Evolutionary conservation across 2,329 filamentous ascomycete genomes (phyloP).

Genomic region (Geosmithia flava): DNA sequence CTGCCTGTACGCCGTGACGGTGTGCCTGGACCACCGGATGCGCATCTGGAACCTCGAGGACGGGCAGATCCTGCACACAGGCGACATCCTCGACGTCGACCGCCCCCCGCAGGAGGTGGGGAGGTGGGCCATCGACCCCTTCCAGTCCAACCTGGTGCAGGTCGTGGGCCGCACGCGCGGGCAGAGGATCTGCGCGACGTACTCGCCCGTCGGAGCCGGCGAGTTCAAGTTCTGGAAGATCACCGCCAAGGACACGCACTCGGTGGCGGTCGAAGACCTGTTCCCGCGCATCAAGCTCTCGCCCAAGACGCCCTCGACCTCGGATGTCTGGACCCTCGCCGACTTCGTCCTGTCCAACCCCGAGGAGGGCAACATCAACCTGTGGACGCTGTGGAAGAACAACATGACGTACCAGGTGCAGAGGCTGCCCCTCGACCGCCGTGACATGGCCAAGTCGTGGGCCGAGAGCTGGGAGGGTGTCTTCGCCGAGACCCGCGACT

Average conservation of each 20-base stretch:
- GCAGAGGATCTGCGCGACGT: slow-evolving; percentile 56
- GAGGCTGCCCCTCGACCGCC: slow-evolving; percentile 59
- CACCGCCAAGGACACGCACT: slow-evolving; percentile 52
- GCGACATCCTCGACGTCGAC: slow-evolving; percentile 63
- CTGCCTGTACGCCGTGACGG: slow-evolving; percentile 54
- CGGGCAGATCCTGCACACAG: slow-evolving; percentile 63
- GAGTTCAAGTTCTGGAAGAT: slow-evolving; percentile 89
- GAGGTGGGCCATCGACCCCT: slow-evolving; percentile 70
- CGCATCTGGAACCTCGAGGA: slow-evolving; percentile 82
- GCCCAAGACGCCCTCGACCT: slow-evolving; percentile 57
- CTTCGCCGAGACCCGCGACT: slow-evolving; percentile 43
- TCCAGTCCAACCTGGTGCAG: slow-evolving; percentile 64
- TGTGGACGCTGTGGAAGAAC: slow-evolving; percentile 80
- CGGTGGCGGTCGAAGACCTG: slow-evolving; percentile 56
- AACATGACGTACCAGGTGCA: slow-evolving; percentile 68
- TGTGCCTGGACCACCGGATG: slow-evolving; percentile 80
- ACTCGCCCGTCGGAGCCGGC: slow-evolving; percentile 75
- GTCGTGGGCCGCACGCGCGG: slow-evolving; percentile 48
- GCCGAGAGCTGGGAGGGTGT: slow-evolving; percentile 58
- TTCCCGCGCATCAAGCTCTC: slow-evolving; percentile 49
- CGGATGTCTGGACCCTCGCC: slow-evolving; percentile 67
- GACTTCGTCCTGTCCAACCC: slow-evolving; percentile 57
- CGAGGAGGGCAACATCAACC: slow-evolving; percentile 38
- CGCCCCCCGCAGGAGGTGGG: slow-evolving; percentile 54
- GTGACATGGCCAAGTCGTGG: slow-evolving; percentile 51